These are phyloP conservation scores for Arthroderma sp. DNA, from an alignment of 2,329 filamentous ascomycete species.

Conservation along the genomic window DNA sequence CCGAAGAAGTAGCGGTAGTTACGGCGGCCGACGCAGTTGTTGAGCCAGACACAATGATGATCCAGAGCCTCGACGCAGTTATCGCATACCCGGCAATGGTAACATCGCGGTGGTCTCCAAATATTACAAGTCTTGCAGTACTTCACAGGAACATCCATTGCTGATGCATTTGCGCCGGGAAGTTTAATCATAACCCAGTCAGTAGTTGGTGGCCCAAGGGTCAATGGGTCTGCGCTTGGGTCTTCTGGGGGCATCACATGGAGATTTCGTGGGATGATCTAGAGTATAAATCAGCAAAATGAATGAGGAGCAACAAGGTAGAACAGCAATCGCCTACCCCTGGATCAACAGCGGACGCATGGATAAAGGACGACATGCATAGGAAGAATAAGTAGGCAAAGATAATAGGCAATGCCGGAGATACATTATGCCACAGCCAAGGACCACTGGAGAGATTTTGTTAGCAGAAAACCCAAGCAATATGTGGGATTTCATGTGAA, in stretches of 20 bases:
- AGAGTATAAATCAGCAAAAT: conserved; percentile 2
- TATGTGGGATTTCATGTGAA: conserved; percentile 11
- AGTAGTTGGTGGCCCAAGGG: conserved; percentile 70
- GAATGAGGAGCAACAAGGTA: conserved; percentile 4
- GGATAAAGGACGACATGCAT: conserved; percentile 83
- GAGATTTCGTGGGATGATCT: conserved; percentile 87
- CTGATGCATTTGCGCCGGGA: conserved; percentile 57
- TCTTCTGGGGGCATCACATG: conserved; percentile 71
- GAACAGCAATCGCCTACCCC: conserved; percentile 52
- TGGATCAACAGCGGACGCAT: conserved; percentile 83
- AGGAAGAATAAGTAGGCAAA: conserved; percentile 89
- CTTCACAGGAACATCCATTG: conserved; percentile 96
- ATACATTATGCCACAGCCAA: conserved; percentile 75
- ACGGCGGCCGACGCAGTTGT: conserved; percentile 91
- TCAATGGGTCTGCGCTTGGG: conserved; percentile 66
- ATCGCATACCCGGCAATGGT: conserved; percentile 93
- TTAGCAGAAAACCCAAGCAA: background rate
- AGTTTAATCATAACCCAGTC: conserved; percentile 91
- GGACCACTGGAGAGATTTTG: conserved; percentile 41
- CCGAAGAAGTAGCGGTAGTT: conserved; percentile 98
- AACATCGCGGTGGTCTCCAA: conserved; percentile 88
- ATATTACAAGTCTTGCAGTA: conserved; percentile 97
- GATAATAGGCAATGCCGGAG: conserved; percentile 73
- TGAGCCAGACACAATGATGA: conserved; percentile 97
- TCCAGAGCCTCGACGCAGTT: conserved; percentile 96